A percentile compares a stretch with the other conserved stretches of the same genome.
Evolutionary conservation across 148 eudicot species (phyloP).

Genomic region (Silene latifolia): DNA sequence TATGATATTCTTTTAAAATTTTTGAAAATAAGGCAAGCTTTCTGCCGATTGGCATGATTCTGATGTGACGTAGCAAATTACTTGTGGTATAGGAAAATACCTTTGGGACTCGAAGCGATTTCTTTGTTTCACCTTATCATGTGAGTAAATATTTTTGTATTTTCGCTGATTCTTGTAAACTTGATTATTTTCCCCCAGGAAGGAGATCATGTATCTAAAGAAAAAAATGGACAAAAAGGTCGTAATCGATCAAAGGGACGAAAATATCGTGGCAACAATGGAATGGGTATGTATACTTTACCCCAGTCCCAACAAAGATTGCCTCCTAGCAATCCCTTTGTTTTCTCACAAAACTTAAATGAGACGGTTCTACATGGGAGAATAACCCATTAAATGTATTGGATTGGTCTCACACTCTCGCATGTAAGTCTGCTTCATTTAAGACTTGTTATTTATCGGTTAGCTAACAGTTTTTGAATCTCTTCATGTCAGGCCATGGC

Average conservation of each 20-base stretch:
- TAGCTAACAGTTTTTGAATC: neutral
- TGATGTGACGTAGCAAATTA: too few species aligned
- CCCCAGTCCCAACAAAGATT: too few species aligned
- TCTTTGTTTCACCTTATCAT: neutral
- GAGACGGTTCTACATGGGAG: neutral
- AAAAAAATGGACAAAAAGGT: conserved; percentile 41
- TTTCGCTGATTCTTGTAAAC: neutral
- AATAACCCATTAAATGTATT: too few species aligned
- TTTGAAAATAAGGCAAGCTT: neutral
- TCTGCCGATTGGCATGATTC: neutral
- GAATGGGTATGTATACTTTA: conserved; percentile 51
- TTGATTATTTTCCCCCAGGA: conserved; percentile 27
- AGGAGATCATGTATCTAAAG: conserved; percentile 45
- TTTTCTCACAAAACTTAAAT: neutral
- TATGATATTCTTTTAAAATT: too few species aligned
- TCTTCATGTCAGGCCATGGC: conserved; percentile 54
- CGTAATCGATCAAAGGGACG: conserved; percentile 57
- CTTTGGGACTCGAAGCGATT: neutral
- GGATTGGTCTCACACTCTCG: neutral
- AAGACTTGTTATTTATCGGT: neutral
- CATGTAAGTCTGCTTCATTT: neutral
- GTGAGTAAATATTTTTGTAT: neutral
- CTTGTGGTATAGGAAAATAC: neutral
- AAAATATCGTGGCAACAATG: conserved; percentile 43
- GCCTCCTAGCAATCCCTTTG: neutral